Evolutionary conservation across 148 eudicot species (phyloP).

Genomic region (Amaranthus hypochondriacus): DNA sequence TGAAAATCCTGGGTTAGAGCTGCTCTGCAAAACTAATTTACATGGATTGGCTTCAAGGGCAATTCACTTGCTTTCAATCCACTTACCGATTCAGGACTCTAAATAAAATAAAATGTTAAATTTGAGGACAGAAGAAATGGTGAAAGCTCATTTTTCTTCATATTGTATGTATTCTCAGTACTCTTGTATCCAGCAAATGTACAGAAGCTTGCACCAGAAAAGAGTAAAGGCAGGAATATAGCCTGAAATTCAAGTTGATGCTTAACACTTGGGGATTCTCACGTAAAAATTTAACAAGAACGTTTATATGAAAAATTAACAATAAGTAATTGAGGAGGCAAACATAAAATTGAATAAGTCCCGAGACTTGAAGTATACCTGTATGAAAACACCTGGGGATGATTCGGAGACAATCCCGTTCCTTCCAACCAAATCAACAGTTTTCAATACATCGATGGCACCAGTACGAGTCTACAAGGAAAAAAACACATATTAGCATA

Average conservation of each 20-base stretch:
- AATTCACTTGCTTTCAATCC: too few relatives aligned
- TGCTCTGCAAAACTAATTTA: too few relatives aligned
- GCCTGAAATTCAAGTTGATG: too few relatives aligned
- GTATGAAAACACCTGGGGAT: conserved; percentile 85
- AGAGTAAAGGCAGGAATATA: too few relatives aligned
- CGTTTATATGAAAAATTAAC: neutral
- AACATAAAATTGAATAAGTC: neutral
- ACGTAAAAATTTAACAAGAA: neutral
- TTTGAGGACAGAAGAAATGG: neutral
- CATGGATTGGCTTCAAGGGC: too few relatives aligned
- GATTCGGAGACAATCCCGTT: conserved; percentile 72
- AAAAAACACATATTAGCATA: conserved; percentile 1
- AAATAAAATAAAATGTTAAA: too few relatives aligned
- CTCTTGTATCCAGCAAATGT: neutral
- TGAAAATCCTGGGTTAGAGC: too few relatives aligned
- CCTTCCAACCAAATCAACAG: conserved; percentile 67
- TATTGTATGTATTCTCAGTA: neutral
- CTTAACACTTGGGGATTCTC: too few relatives aligned
- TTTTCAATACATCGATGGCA: conserved; percentile 53
- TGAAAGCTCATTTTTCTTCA: neutral
- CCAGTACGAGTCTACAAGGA: conserved; percentile 70
- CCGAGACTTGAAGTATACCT: conserved; percentile 37
- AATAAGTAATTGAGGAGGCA: neutral
- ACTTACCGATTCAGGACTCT: too few relatives aligned
- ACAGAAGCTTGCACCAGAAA: neutral